A percentile compares a stretch with the other conserved stretches of the same genome.
Conservation (phyloP, 148 eudicot genomes). For the Selenicereus undatus region DNA sequence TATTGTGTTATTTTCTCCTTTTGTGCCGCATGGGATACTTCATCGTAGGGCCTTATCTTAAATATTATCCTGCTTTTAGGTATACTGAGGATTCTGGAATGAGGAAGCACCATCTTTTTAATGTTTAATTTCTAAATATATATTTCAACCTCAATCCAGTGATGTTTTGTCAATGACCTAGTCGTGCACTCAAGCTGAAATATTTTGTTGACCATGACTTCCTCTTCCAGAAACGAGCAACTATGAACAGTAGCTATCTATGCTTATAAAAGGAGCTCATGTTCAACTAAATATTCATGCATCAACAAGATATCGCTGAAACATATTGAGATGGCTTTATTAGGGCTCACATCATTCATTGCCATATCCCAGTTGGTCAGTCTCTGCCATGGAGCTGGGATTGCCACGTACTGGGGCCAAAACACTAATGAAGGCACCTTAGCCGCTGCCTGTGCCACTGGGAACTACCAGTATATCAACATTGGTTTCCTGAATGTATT, state of each 20-base stretch:
- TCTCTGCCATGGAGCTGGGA: conserved; percentile 35
- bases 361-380: conserved; percentile 7
- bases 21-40: not conserved
- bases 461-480: conserved; percentile 47
- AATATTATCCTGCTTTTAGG: no score
- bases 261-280: not conserved
- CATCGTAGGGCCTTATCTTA: not conserved
- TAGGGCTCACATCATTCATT: conserved; percentile 23
- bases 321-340: conserved; percentile 11
- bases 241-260: not conserved
- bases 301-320: not conserved
- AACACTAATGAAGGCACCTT: conserved; percentile 53
- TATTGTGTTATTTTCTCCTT: not conserved
- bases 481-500: conserved; percentile 54
- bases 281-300: not conserved
- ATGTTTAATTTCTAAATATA: no score
- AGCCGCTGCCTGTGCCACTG: conserved; percentile 47
- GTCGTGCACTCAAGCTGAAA: not conserved
- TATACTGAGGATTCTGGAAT: no score
- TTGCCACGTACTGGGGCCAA: conserved; percentile 81
- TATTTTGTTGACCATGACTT: not conserved
- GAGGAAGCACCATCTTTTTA: no score
- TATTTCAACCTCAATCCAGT: conserved; percentile 2
- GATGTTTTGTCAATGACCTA: not conserved
- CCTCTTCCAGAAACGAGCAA: not conserved